phyloP scores from a whole-genome alignment of 768 basidiomycete species.

The Tricholoma sp. region DNA sequence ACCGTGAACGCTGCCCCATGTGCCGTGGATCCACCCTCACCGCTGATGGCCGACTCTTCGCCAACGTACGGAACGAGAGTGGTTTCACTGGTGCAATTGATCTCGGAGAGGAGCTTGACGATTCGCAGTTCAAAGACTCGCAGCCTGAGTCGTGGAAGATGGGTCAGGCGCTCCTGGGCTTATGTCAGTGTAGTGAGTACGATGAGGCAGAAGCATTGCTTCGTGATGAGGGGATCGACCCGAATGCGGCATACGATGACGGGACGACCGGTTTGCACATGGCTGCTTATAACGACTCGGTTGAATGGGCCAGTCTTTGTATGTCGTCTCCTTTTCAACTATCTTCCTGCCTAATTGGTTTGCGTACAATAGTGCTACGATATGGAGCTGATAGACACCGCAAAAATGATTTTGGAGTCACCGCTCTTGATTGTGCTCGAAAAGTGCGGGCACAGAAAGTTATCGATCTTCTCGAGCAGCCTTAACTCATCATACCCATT shows the following conservation, averaged over 20 bases:
- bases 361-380: neutral
- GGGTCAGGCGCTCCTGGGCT: conserved; percentile 5
- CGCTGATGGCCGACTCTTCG: conserved; percentile 4
- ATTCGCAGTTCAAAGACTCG: conserved; percentile 8
- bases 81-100: conserved; percentile 8
- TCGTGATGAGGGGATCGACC: conserved; percentile 3
- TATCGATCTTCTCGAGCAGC: neutral
- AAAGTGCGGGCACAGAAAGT: neutral
- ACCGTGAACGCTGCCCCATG: conserved; percentile 5
- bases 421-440: neutral
- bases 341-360: neutral
- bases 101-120: conserved; percentile 8
- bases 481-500: neutral
- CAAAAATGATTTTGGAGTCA: neutral
- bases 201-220: conserved; percentile 8
- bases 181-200: conserved; percentile 2
- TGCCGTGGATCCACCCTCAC: conserved; percentile 7
- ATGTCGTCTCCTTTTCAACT: neutral
- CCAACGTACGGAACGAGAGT: conserved; percentile 6
- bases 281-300: neutral
- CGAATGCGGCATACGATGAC: conserved; percentile 8
- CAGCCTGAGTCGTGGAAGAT: conserved; percentile 10
- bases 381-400: neutral
- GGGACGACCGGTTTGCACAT: conserved; percentile 12
- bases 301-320: neutral